These are phyloP conservation scores for Crithidia expoeki DNA, from an alignment of 208 protist genomes.

Conservation along the genomic window DNA sequence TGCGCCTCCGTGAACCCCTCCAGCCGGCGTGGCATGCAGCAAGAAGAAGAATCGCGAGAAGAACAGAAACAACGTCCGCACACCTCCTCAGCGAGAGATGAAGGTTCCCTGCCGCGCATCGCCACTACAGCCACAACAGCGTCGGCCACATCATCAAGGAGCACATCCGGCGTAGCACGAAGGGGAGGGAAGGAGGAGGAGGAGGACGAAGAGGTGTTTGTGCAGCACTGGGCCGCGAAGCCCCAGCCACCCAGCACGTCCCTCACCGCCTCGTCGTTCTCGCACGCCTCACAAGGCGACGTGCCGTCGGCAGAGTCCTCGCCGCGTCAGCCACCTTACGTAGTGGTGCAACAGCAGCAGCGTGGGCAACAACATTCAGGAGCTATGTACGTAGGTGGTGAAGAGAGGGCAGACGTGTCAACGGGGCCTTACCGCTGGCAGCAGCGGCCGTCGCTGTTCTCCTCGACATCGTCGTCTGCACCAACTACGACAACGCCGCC, in stretches of 20 bases:
- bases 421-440: neutral
- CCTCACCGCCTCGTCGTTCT: slow-evolving; percentile 34
- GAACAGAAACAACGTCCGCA: too few relatives aligned
- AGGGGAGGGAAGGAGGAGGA: slow-evolving; percentile 3
- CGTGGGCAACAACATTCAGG: neutral
- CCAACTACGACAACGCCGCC: neutral
- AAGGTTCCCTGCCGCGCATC: too few relatives aligned
- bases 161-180: neutral
- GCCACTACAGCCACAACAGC: too few relatives aligned
- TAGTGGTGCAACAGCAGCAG: slow-evolving; percentile 7
- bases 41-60: too few relatives aligned
- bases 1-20: too few relatives aligned
- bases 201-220: slow-evolving; percentile 22
- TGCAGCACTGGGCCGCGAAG: slow-evolving; percentile 26
- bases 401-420: neutral
- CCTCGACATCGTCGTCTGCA: too few relatives aligned
- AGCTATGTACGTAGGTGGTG: neutral
- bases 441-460: neutral
- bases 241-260: slow-evolving; percentile 21
- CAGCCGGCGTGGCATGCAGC: too few relatives aligned
- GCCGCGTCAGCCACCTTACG: slow-evolving; percentile 12
- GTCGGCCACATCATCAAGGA: too few relatives aligned
- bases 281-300: slow-evolving; percentile 26
- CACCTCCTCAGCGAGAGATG: too few relatives aligned
- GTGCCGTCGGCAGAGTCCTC: slow-evolving; percentile 32